Evolutionary conservation across 306 rosid species (phyloP).

Genomic region (Quercus variabilis): DNA sequence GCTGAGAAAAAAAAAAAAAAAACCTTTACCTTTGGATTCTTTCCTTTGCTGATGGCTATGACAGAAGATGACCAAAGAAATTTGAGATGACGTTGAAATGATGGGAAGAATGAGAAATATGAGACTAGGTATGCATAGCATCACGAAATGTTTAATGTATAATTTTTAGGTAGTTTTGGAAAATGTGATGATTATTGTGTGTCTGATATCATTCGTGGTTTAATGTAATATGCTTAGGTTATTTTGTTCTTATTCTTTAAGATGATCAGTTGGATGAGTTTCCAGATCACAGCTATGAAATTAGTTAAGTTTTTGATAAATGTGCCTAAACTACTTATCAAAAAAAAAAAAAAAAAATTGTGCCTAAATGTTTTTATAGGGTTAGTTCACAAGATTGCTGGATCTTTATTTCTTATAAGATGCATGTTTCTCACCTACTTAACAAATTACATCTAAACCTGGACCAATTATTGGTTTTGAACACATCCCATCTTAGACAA

Average conservation of each 20-base stretch:
- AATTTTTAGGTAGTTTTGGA: conserved; percentile 28
- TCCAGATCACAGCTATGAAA: conserved; percentile 19
- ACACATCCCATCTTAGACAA: too few species aligned
- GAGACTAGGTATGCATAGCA: conserved; percentile 39
- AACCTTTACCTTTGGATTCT: conserved; percentile 22
- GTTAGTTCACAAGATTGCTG: too few species aligned
- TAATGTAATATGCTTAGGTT: conserved; percentile 25
- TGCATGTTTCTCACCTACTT: background rate
- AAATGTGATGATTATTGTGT: conserved; percentile 23
- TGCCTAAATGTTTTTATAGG: conserved; percentile 3
- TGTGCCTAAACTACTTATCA: background rate
- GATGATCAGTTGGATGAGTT: conserved; percentile 18
- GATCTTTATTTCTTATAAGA: background rate
- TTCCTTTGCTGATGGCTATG: conserved; percentile 22
- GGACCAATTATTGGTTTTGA: background rate
- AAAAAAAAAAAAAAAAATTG: background rate
- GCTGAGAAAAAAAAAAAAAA: conserved; percentile 28
- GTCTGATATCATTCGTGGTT: conserved; percentile 1
- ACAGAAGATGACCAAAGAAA: conserved; percentile 9
- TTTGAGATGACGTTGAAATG: conserved; percentile 6
- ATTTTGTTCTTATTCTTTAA: conserved; percentile 29
- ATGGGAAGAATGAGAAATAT: conserved; percentile 23
- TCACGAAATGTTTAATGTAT: conserved; percentile 35
- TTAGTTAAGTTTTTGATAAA: conserved; percentile 21
- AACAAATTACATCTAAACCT: background rate